phyloP scores from a whole-genome alignment of 2,329 filamentous ascomycete species.

The Zasmidium citrigriseum region DNA sequence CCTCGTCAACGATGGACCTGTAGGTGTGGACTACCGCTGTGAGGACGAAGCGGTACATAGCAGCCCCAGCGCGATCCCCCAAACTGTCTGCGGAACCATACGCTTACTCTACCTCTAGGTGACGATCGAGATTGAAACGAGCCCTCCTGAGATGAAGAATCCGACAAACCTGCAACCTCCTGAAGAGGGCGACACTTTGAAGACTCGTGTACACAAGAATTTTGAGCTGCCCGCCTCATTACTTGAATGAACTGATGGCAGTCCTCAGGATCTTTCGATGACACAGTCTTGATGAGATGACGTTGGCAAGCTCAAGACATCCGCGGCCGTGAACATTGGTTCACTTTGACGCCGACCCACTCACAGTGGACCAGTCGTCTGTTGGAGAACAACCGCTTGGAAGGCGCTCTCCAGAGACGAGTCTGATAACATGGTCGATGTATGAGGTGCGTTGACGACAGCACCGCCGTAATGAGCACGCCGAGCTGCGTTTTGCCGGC shows the following conservation, averaged over 20 bases:
- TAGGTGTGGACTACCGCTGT: slow-evolving; percentile 62
- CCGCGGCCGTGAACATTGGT: too few relatives aligned
- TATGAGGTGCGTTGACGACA: too few relatives aligned
- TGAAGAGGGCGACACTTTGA: slow-evolving; percentile 31
- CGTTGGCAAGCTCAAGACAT: too few relatives aligned
- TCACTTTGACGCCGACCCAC: too few relatives aligned
- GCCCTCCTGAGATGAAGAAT: slow-evolving; percentile 44
- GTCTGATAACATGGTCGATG: too few relatives aligned
- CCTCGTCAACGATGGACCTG: slow-evolving; percentile 80
- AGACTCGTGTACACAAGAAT: slow-evolving; percentile 35
- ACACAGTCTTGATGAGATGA: too few relatives aligned
- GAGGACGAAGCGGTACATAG: slow-evolving; percentile 56
- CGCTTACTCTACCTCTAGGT: slow-evolving; percentile 39
- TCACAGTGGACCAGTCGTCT: too few relatives aligned
- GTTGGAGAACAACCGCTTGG: too few relatives aligned
- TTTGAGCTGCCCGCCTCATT: slow-evolving; percentile 38
- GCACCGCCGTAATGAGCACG: too few relatives aligned
- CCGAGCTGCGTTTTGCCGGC: too few relatives aligned
- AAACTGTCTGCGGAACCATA: background rate
- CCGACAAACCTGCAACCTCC: slow-evolving; percentile 31
- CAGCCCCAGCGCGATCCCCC: slow-evolving; percentile 15
- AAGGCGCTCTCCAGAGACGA: too few relatives aligned
- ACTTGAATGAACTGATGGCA: slow-evolving; percentile 32
- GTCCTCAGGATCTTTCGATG: background rate
- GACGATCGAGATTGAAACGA: slow-evolving; percentile 51